Evolutionary conservation across 768 basidiomycete genomes (phyloP).

Genomic region (Rhizopogon salebrosus): DNA sequence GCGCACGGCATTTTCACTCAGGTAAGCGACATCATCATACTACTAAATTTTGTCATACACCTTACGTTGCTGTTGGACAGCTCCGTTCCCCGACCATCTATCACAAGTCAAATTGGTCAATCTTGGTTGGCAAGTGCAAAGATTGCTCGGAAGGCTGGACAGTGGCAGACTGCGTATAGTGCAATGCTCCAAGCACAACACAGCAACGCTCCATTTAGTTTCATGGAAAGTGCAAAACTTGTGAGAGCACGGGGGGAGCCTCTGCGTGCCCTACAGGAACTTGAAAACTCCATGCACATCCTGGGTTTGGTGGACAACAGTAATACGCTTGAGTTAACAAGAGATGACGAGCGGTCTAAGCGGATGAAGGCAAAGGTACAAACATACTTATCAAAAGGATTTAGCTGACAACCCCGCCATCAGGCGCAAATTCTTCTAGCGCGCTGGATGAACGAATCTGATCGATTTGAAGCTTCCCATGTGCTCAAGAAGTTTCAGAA

Average conservation of each 20-base stretch:
- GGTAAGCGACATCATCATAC: slow-evolving; percentile 36
- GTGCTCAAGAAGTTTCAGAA: slow-evolving; percentile 56
- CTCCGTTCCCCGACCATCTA: slow-evolving; percentile 26
- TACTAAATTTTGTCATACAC: not conserved
- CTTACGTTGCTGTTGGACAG: not conserved
- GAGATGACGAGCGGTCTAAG: slow-evolving; percentile 43
- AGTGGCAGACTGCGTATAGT: slow-evolving; percentile 95
- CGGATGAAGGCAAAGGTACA: slow-evolving; percentile 69
- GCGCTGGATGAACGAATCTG: slow-evolving; percentile 90
- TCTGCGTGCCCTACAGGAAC: slow-evolving; percentile 78
- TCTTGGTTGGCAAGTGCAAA: slow-evolving; percentile 95
- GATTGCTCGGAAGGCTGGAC: slow-evolving; percentile 91
- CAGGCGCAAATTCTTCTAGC: slow-evolving; percentile 79
- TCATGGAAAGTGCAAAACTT: slow-evolving; percentile 88
- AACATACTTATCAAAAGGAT: not conserved
- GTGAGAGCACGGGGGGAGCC: slow-evolving; percentile 75
- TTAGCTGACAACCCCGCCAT: not conserved
- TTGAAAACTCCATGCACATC: slow-evolving; percentile 67
- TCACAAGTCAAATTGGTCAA: slow-evolving; percentile 63
- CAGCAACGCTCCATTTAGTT: slow-evolving; percentile 64
- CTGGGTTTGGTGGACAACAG: slow-evolving; percentile 38
- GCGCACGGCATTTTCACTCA: slow-evolving; percentile 72
- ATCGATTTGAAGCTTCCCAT: slow-evolving; percentile 62
- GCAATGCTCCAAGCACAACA: slow-evolving; percentile 88
- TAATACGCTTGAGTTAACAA: slow-evolving; percentile 52